Evolutionary conservation across 2,329 filamentous ascomycete species (phyloP), one percentile per base, ranked within the genome.

Genomic region (Ascochyta koolunga): DNA sequence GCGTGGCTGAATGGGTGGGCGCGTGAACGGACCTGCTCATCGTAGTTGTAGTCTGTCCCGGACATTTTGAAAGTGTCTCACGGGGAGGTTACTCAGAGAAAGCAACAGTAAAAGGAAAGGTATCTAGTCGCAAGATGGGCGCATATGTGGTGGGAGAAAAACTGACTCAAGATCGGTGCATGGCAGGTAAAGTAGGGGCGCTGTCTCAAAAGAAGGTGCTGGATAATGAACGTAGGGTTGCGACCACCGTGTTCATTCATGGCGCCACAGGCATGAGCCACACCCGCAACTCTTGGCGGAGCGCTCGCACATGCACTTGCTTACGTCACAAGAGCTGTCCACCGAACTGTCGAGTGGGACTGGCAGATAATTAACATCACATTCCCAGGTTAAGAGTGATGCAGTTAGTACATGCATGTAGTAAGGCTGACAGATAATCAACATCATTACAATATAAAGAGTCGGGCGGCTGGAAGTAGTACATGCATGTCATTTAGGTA

Each of bases 31-130:
- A 89, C 89, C 86, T 95, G 87, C 74, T 96, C 90, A 84, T 99
- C 95, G 81, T 99, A 99, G 70, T 90, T 96, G 83, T 99, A 99
- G 78, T 98, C 93, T 71, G 90, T 91, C 27, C 71, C 69, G 44
- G 72, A 74, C 51, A 74, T 41, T 61, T 65, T 70, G 60, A 50
- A 46, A 59, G 47, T 35, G 60, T 47, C 65, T 65, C 61, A 58
- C 56, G 56, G 55, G 59, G 42, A 27, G 22, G 18, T 27, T 57
- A 45, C n/a, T n/a, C 36, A 58, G 53, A 66, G 54, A 56, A 59
- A 62, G 52, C 53, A 56, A 61, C 47, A 48, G 45, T 49, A 59
- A 59, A 40, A 55, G 59, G 50, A 61, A 48, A 50, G 42, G 18
- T 48, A 53, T 54, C 50, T 48, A 43, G 42, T 59, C 38, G 56